Evolutionary conservation across 139 green algal genomes (phyloP), one percentile per base, ranked within the genome.

Genomic region (Micromonas pusilla): DNA sequence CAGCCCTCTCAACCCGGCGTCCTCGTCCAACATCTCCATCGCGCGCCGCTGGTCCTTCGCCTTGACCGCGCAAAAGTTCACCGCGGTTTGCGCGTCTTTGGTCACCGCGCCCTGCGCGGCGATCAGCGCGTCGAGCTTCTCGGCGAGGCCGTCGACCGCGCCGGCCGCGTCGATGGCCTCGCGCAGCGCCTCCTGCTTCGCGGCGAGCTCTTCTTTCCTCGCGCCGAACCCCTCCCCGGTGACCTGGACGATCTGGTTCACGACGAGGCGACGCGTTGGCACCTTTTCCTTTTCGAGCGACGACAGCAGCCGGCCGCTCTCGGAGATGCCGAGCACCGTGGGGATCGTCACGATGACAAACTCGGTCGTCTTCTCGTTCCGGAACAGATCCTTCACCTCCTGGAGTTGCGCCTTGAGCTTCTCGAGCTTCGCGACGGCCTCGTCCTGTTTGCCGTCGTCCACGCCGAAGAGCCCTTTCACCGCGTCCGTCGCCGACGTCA

Each of bases 331-430:
- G 93, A 99, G 98, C 31, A 94, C 84, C 13, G 95, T 99, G 31
- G 95, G 95, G 64, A 99, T 99, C 70, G 91, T 97, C 2, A 98
- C 95, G 32, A 98, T 94, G 1, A 98, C 83, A 80, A 99, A 99
- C 79, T 97, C 88, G 9, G 91, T 97, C 19, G 85, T 87, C 20
- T 87, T 60, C 28, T 79, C 31, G 77, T 98, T 90, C 26, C 91
- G 86, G 85, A 99, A 98, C 57, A 99, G 83, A 28, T 87, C 77
- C 33, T 88, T 80, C 13, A 95, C 91, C 71, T 96, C 91, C 34
- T 96, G 87, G 87, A 97, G 57, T 63, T 83, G 66, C 76, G 26
- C 90, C 89, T 91, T 89, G 70, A 97, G 84, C 6, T 82, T 68
- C 66, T 96, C 91, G 52, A 97, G 83, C 38, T 89, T 91, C 2